Percentiles rank a stretch among this genome's conserved stretches.
phyloP scores from a whole-genome alignment of 768 basidiomycete species.

The Flagelloscypha sp. region DNA sequence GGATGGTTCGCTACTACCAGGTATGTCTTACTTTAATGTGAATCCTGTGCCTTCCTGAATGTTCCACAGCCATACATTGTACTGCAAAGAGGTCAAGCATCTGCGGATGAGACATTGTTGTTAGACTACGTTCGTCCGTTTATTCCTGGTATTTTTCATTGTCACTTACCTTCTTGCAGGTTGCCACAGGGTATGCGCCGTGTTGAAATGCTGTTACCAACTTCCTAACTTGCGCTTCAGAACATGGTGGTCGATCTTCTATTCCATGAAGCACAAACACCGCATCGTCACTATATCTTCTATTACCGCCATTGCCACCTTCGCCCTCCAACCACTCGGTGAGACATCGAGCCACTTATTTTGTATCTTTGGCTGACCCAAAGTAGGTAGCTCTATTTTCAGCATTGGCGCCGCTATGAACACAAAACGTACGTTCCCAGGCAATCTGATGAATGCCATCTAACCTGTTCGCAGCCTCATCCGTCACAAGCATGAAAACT shows the following conservation, averaged over 20 bases:
- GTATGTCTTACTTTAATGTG: conserved; percentile 23
- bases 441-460: conserved; percentile 1
- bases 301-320: conserved; percentile 34
- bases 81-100: conserved; percentile 42
- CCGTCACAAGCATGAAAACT: conserved; percentile 31
- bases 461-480: conserved; percentile 20
- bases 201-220: neutral
- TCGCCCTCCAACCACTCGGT: conserved; percentile 53
- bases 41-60: conserved; percentile 4
- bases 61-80: conserved; percentile 50
- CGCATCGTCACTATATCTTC: conserved; percentile 46
- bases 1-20: conserved; percentile 49
- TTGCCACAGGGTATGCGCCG: conserved; percentile 31
- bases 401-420: conserved; percentile 24
- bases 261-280: conserved; percentile 45
- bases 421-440: conserved; percentile 13
- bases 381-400: conserved; percentile 35
- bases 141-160: conserved; percentile 2
- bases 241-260: conserved; percentile 32
- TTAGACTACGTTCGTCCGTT: conserved; percentile 49
- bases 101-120: conserved; percentile 53
- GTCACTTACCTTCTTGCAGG: conserved; percentile 21
- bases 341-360: too few relatives aligned
- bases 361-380: conserved; percentile 20
- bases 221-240: conserved; percentile 22